phyloP scores from a whole-genome alignment of 2,329 filamentous ascomycete genomes.

The Sporothrix luriei region DNA sequence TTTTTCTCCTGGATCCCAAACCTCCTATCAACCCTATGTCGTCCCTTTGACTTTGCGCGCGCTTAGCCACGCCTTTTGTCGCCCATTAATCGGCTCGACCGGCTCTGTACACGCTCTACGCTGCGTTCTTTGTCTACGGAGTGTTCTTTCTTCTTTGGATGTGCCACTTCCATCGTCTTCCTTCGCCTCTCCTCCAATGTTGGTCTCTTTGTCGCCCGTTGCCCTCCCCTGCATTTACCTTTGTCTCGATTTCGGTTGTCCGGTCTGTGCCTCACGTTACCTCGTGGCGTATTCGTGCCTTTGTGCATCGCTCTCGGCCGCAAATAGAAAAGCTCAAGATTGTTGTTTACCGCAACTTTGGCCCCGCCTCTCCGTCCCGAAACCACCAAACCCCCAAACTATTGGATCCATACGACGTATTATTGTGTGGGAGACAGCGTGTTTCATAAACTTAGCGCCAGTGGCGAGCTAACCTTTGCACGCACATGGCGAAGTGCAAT shows the following conservation, averaged over 20 bases:
- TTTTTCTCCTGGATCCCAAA: neutral
- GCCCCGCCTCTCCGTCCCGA: neutral
- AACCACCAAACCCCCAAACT: neutral
- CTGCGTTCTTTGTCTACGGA: neutral
- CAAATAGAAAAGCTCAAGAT: conserved; percentile 15
- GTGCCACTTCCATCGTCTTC: neutral
- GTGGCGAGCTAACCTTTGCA: conserved; percentile 29
- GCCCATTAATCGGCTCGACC: neutral
- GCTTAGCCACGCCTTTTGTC: neutral
- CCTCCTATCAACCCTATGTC: neutral
- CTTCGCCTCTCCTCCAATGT: neutral
- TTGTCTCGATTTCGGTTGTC: neutral
- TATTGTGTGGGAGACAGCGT: conserved; percentile 24
- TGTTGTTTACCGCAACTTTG: conserved; percentile 15
- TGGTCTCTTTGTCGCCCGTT: too few relatives aligned
- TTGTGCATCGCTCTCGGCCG: neutral
- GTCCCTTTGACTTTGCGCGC: conserved; percentile 2
- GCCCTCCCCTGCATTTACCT: neutral
- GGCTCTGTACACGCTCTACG: too few relatives aligned
- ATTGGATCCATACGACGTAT: conserved; percentile 21
- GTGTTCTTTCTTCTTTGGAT: neutral
- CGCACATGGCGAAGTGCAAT: too few relatives aligned
- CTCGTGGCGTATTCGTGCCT: neutral
- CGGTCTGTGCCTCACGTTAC: neutral
- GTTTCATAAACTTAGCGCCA: conserved; percentile 32